Conservation (phyloP, 116 monocot species). For the Phalaenopsis hybrid region DNA sequence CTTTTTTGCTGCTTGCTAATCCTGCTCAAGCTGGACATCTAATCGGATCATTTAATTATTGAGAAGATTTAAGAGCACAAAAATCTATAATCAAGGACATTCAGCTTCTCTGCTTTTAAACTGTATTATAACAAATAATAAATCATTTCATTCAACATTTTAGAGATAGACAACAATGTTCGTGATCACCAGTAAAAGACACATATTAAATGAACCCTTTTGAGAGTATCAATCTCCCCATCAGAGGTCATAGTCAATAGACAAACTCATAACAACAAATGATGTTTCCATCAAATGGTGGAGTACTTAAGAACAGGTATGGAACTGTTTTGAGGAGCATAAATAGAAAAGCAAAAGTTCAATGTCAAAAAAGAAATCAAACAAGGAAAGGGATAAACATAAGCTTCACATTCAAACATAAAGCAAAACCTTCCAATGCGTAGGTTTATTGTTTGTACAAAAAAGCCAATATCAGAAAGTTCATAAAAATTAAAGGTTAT, state of each 20-base stretch:
- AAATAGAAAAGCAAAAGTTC: not conserved
- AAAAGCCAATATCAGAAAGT: conserved; percentile 1
- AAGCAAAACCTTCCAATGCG: not conserved
- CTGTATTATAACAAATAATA: not conserved
- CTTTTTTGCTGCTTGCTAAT: too few species aligned
- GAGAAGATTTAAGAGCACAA: not conserved
- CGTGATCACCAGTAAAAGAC: not conserved
- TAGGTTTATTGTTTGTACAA: not conserved
- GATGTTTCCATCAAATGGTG: not conserved
- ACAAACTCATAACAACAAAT: not conserved
- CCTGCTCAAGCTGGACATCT: too few species aligned
- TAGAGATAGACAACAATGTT: not conserved
- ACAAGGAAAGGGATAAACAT: not conserved
- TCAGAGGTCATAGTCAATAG: not conserved
- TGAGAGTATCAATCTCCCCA: not conserved
- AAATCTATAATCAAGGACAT: not conserved
- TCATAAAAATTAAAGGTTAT: not conserved
- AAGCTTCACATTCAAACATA: not conserved
- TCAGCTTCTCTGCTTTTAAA: not conserved
- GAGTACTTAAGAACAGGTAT: not conserved
- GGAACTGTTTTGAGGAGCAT: not conserved
- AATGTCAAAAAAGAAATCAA: not conserved
- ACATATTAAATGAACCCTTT: not conserved
- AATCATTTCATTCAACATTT: not conserved
- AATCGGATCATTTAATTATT: too few species aligned